Conservation (phyloP, 257 asterid species). For the Solanum pinnatisectum region DNA sequence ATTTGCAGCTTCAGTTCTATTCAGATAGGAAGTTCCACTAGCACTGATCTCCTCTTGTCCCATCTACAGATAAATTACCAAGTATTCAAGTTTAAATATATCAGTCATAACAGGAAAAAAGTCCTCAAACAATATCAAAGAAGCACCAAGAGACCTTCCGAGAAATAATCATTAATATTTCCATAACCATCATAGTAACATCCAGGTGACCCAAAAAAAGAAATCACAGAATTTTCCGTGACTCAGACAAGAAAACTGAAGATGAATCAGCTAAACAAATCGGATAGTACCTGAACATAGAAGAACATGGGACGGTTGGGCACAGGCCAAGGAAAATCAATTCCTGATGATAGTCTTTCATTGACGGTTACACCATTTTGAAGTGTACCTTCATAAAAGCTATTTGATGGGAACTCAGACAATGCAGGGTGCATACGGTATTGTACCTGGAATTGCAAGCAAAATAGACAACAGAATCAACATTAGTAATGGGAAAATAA, state of each 20-base stretch:
- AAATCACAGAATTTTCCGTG: background rate
- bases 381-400: constrained; percentile 98
- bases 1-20: constrained; percentile 97
- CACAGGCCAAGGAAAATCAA: constrained; percentile 99
- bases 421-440: constrained; percentile 99
- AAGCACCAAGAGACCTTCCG: background rate
- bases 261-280: background rate
- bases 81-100: background rate
- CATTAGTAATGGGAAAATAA: background rate
- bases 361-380: constrained; percentile 95
- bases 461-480: background rate
- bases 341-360: constrained; percentile 91
- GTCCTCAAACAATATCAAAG: background rate
- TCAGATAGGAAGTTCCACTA: constrained; percentile 93
- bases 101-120: background rate
- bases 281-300: constrained; percentile 73
- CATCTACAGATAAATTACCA: constrained; percentile 46
- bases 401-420: constrained; percentile 95
- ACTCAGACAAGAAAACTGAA: background rate
- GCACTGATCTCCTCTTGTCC: constrained; percentile 99
- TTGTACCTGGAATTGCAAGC: constrained; percentile 58
- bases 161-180: background rate
- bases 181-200: background rate
- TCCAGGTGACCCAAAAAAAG: background rate
- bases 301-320: constrained; percentile 99